Conservation (phyloP, 495 filamentous ascomycete genomes). For the Pseudomonodictys pantanalensis region DNA sequence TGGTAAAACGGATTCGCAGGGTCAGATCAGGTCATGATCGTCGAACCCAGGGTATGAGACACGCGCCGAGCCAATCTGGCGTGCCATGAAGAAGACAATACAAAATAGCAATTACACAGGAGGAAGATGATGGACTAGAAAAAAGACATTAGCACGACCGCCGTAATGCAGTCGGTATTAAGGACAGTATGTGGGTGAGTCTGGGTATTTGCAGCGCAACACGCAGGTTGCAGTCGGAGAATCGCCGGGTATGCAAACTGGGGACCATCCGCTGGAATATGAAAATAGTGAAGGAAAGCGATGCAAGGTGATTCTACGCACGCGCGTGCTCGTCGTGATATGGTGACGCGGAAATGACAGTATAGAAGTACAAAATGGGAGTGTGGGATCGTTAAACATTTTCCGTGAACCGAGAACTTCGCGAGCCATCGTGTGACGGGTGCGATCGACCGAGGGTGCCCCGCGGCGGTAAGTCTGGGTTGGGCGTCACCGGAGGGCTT, state of each 20-base stretch:
- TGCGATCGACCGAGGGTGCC: slow-evolving; percentile 55
- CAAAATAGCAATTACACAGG: not conserved
- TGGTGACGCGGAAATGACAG: slow-evolving; percentile 14
- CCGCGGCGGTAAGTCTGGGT: slow-evolving; percentile 25
- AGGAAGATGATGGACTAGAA: not conserved
- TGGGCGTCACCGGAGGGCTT: slow-evolving; percentile 20
- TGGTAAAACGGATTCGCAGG: no score
- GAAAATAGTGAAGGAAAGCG: slow-evolving; percentile 10
- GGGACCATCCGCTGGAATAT: not conserved
- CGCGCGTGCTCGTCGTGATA: slow-evolving; percentile 7
- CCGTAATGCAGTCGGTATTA: not conserved
- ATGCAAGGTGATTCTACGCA: slow-evolving; percentile 7
- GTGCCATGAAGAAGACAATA: not conserved
- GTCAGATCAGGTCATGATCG: no score
- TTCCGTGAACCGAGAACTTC: slow-evolving; percentile 57
- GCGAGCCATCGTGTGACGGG: slow-evolving; percentile 54
- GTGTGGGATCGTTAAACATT: slow-evolving; percentile 22
- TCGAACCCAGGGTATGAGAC: slow-evolving; percentile 10
- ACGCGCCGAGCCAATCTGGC: not conserved
- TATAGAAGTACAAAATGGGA: slow-evolving; percentile 5
- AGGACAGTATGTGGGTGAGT: not conserved
- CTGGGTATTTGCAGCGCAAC: not conserved
- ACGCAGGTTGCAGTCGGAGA: not conserved
- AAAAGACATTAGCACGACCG: not conserved
- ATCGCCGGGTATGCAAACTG: slow-evolving; percentile 11